Conservation (phyloP, 495 filamentous ascomycete genomes). For the Talaromyces thailandensis region DNA sequence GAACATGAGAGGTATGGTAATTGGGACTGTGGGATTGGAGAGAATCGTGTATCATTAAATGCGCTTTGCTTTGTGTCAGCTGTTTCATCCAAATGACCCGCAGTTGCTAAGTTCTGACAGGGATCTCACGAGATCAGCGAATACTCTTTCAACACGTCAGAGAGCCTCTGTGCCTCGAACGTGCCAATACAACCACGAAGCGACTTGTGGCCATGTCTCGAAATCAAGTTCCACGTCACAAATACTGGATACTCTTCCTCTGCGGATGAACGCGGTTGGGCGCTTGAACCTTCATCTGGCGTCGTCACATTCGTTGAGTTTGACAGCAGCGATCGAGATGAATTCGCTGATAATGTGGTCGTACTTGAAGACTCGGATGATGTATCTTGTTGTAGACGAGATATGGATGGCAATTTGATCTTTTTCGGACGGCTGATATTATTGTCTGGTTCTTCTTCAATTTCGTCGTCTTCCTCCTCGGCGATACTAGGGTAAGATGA, state of each 20-base stretch:
- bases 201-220: slow-evolving; percentile 48
- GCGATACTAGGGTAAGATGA: slow-evolving; percentile 7
- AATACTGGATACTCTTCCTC: slow-evolving; percentile 55
- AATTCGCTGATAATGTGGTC: slow-evolving; percentile 33
- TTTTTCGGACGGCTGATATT: slow-evolving; percentile 9
- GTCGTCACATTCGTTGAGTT: slow-evolving; percentile 37
- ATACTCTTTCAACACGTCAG: slow-evolving; percentile 65
- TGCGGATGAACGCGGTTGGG: slow-evolving; percentile 9
- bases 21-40: slow-evolving; percentile 58
- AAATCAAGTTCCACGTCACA: slow-evolving; percentile 86
- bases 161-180: slow-evolving; percentile 71
- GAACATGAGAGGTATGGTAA: slow-evolving; percentile 60
- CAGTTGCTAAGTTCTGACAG: not conserved
- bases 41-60: slow-evolving; percentile 79
- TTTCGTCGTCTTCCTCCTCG: slow-evolving; percentile 12
- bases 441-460: slow-evolving; percentile 1
- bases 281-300: slow-evolving; percentile 17
- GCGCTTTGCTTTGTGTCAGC: slow-evolving; percentile 41
- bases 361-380: slow-evolving; percentile 35
- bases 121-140: slow-evolving; percentile 68
- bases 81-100: not conserved
- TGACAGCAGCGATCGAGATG: slow-evolving; percentile 29
- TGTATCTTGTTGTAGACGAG: slow-evolving; percentile 23
- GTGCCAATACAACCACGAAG: slow-evolving; percentile 96
- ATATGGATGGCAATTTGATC: slow-evolving; percentile 24